Evolutionary conservation across 352 stramenopile species (phyloP).

Genomic region (Pythium pyrilobum): DNA sequence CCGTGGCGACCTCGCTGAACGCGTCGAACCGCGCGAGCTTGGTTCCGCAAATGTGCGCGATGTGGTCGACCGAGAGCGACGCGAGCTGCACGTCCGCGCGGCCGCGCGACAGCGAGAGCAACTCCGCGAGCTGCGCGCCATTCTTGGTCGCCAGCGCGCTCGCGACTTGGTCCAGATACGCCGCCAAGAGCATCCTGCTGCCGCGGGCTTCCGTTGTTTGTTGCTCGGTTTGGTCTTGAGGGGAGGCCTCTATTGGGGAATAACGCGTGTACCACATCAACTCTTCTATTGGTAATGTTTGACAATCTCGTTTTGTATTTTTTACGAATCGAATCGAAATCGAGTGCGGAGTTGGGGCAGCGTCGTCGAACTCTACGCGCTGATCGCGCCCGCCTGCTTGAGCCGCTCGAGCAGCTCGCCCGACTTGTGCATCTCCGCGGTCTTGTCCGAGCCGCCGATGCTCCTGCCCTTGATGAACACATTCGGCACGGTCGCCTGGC

Average conservation of each 20-base stretch:
- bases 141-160: constrained; percentile 43
- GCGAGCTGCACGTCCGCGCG: constrained; percentile 32
- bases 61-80: constrained; percentile 39
- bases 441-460: constrained; percentile 95
- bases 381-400: constrained; percentile 51
- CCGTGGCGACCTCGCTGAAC: constrained; percentile 59
- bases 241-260: background rate
- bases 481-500: constrained; percentile 95
- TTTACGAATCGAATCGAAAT: background rate
- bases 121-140: constrained; percentile 40
- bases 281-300: background rate
- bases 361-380: constrained; percentile 12
- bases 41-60: constrained; percentile 43
- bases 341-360: background rate
- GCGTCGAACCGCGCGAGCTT: constrained; percentile 50
- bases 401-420: constrained; percentile 91
- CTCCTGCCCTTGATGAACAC: constrained; percentile 96
- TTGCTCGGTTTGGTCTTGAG: background rate
- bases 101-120: constrained; percentile 40
- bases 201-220: background rate
- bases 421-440: constrained; percentile 71
- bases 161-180: constrained; percentile 57
- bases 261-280: constrained; percentile 7
- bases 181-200: constrained; percentile 44
- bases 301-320: constrained; percentile 6